These are phyloP conservation scores for Candida peoriensis DNA, from an alignment of 805 yeast genomes.

Conservation along the genomic window DNA sequence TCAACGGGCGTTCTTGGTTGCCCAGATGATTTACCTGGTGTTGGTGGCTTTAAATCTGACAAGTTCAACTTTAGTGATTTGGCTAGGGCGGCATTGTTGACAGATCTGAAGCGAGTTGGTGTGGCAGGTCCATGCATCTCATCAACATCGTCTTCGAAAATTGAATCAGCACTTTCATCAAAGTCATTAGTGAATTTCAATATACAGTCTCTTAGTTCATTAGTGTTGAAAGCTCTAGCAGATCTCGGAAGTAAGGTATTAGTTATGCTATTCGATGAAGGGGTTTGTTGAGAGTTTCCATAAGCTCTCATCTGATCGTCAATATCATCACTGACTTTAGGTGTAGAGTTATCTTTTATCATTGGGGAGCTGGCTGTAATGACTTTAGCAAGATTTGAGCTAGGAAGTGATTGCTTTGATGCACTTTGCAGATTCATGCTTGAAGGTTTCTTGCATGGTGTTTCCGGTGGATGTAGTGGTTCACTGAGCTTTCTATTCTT, in stretches of 20 bases:
- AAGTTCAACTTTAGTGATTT: constrained; percentile 13
- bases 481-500: constrained; percentile 39
- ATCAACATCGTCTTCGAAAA: constrained; percentile 19
- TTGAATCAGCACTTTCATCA: constrained; percentile 30
- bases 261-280: constrained; percentile 12
- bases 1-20: constrained; percentile 29
- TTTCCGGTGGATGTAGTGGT: constrained; percentile 48
- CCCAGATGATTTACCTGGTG: constrained; percentile 19
- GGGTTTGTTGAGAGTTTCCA: constrained; percentile 13
- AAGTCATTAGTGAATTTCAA: constrained; percentile 36
- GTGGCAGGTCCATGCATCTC: constrained; percentile 34
- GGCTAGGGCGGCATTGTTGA: constrained; percentile 13
- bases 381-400: constrained; percentile 25
- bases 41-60: constrained; percentile 12
- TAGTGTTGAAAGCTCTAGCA: constrained; percentile 29
- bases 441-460: constrained; percentile 52
- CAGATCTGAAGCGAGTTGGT: constrained; percentile 33
- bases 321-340: constrained; percentile 15
- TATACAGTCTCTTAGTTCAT: constrained; percentile 37
- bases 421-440: constrained; percentile 12
- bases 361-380: constrained; percentile 27
- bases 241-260: constrained; percentile 18
- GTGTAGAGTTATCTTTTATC: constrained; percentile 23
- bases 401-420: constrained; percentile 16
- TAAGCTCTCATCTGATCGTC: constrained; percentile 4